Base-by-base conservation (phyloP, 352 stramenopile genomes). In the Phytophthora fragariae region DNA sequence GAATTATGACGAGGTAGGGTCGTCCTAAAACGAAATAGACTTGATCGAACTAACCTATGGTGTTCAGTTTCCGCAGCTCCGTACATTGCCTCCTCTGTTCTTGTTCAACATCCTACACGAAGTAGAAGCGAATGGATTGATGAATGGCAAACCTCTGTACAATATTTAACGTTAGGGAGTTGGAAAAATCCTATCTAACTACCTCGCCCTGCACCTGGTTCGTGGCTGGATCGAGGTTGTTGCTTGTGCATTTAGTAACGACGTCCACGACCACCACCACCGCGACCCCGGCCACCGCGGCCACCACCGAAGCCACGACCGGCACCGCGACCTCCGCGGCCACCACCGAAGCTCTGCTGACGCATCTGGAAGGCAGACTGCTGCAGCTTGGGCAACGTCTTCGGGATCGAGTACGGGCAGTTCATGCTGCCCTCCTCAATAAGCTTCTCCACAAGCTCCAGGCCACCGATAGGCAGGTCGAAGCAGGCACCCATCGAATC, bases 401-500 rank as follows among this genome's bases (percentile, higher is more conserved):
- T 95, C 0, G 86, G 82, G 57, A 97, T 84, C 67, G 86, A 92
- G 81, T 97, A 97, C 60, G 87, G 82, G 53, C 78, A 92, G 44
- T 77, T 64, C 56, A 86, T 75, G 17, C 73, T 80, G 47, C 79
- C 76, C 21, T 86, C 79, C 53, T 96, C 89, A 57, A 98, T 95
- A 27, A 91, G 80, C 39, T 92, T 76, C 49, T 97, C 81, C 2
- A 98, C 55, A 9, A 77, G 24, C 29, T 88, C 73, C 37, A 97
- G 71, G 21, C 76, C 88, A 15, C 84, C 76, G 15, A 88, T 75
- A 0, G 91, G 90, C 35, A 98, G 74, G 62, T 98, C 95, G 67
- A 98, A 98, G 67, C 97, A 95, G 24, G 92, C 94, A 24, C 88
- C 90, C 86, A 93, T 92, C 15, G 79, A 77, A 75, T 98, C 94